Base-by-base conservation (phyloP, 2,329 filamentous ascomycete species). In the Diaporthe batatas region DNA sequence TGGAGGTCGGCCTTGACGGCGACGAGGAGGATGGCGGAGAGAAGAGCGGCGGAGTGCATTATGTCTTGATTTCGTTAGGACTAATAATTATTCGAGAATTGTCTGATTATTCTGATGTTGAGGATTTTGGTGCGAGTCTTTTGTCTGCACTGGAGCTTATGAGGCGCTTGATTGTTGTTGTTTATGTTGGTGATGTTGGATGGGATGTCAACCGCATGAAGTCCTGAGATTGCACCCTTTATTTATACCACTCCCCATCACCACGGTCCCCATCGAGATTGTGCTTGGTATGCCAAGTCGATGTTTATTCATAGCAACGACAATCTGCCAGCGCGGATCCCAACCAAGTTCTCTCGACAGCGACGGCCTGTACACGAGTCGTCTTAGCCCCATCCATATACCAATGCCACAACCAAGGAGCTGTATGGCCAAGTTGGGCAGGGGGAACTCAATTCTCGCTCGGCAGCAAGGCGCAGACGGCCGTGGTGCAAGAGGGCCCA, bases 21-120 rank as follows among this genome's bases (percentile, higher is more conserved):
- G 49, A 77, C 81, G 58, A 79, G 70, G 67, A 79, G 77, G 36
- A 80, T 58, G 58, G 78, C 77, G 18, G 81, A 75, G 23, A 78
- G 76, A 55, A 82, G 65, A 68, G 77, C 77, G 70, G 77, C 76
- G 58, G 77, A 74, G 75, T 80, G 78, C 81, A 82, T 81, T 36
- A 49, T 70, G 53, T 58, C 25, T 36, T 29, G 21, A 18, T 34
- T 67, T 2, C 21, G 6, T 51, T 29, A 29, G 36, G 44, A 25
- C 25, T 11, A 21, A n/a, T 11, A 21, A n/a, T 65, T 12, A 32
- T 51, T 65, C 5, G 39, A 11, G 49, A 11, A 34, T 11, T 51
- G 59, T 34, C 29, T 65, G 62, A 6, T 51, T 42, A 21, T 44
- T n/a, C 10, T 44, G 16, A 29, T 29, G 23, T 29, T 44, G 12